These are phyloP conservation scores for Blastomyces silverae DNA, from an alignment of 2,329 filamentous ascomycete species.

Conservation along the genomic window DNA sequence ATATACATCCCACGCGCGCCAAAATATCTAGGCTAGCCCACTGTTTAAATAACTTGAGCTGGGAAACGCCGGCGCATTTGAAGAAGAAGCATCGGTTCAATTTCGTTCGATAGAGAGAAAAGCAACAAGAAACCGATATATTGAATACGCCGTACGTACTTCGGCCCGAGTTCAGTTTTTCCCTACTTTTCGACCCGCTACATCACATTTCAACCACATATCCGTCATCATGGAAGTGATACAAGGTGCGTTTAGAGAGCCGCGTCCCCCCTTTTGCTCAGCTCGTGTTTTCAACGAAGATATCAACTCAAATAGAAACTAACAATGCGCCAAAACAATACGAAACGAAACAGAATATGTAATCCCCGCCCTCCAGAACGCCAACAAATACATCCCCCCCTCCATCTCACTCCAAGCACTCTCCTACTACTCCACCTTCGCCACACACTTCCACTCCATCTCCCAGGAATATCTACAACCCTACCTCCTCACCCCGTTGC, in stretches of 20 bases:
- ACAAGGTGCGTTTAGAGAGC: constrained; percentile 18
- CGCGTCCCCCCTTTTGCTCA: neutral
- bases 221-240: constrained; percentile 15
- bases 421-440: constrained; percentile 21
- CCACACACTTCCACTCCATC: constrained; percentile 23
- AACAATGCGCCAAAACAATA: constrained; percentile 8
- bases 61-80: neutral
- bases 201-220: neutral
- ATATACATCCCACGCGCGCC: neutral
- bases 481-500: constrained; percentile 42
- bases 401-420: constrained; percentile 22
- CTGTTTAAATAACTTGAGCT: neutral
- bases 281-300: neutral
- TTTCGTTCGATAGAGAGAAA: neutral
- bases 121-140: neutral
- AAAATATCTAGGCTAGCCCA: neutral
- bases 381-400: constrained; percentile 18
- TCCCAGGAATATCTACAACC: constrained; percentile 42
- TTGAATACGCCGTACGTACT: neutral
- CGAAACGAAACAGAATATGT: constrained; percentile 20
- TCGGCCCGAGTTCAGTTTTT: neutral
- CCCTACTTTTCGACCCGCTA: neutral
- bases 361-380: constrained; percentile 21
- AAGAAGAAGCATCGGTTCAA: neutral
- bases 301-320: neutral